These are phyloP conservation scores for Phialophora tarda DNA, from an alignment of 2,329 filamentous ascomycete species.

Conservation along the genomic window DNA sequence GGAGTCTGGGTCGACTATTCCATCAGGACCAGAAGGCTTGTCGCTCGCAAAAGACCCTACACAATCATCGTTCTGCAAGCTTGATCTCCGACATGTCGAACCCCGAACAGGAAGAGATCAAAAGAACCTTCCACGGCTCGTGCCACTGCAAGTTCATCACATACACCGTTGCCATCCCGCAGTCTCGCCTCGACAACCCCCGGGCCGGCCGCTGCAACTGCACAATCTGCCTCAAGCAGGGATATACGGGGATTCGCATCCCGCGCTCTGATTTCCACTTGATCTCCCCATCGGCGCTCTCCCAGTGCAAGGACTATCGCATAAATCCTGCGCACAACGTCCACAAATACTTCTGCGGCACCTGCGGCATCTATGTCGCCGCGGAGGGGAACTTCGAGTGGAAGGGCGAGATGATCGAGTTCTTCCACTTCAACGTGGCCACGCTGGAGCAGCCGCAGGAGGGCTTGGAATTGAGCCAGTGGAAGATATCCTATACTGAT, in stretches of 20 bases:
- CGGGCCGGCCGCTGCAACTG: slow-evolving; percentile 36
- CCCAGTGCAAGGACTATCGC: slow-evolving; percentile 34
- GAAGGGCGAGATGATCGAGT: slow-evolving; percentile 20
- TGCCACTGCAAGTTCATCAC: slow-evolving; percentile 62
- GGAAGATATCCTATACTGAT: slow-evolving; percentile 32
- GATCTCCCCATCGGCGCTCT: slow-evolving; percentile 28
- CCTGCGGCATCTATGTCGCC: slow-evolving; percentile 33
- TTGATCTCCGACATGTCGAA: background rate
- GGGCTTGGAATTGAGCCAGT: slow-evolving; percentile 35
- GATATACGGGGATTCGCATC: slow-evolving; percentile 26
- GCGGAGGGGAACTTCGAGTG: slow-evolving; percentile 25
- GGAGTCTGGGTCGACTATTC: background rate
- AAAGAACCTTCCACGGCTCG: slow-evolving; percentile 51
- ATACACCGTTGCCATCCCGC: slow-evolving; percentile 52
- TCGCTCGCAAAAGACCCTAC: background rate
- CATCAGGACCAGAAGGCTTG: background rate
- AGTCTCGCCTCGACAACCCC: slow-evolving; percentile 17
- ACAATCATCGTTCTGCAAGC: background rate
- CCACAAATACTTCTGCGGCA: slow-evolving; percentile 38
- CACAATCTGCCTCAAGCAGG: slow-evolving; percentile 37
- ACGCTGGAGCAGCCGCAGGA: slow-evolving; percentile 39
- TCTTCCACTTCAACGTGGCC: slow-evolving; percentile 33
- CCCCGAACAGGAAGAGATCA: background rate
- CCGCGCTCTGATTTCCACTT: slow-evolving; percentile 31
- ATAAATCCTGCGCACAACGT: slow-evolving; percentile 11